Base-by-base conservation (phyloP, 108 stramenopile genomes). In the Parietichytrium sp. region DNA sequence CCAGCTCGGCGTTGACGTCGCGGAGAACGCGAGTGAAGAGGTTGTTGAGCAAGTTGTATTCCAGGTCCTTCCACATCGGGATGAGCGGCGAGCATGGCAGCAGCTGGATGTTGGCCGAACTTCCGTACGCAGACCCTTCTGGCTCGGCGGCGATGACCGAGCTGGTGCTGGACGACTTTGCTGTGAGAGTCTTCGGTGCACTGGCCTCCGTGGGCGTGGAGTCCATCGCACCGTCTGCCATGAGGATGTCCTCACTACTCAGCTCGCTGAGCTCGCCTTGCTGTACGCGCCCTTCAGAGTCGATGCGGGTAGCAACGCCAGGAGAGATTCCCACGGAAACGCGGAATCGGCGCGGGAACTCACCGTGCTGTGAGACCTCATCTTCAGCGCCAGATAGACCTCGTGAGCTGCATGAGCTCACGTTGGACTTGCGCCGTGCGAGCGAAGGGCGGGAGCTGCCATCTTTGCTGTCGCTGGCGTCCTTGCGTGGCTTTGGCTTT, bases 71-170 rank as follows among this genome's bases (percentile, higher is more conserved):
- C 61, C 61, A 72, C 10, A 72, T n/a, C 2, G 61, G 61, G 38
- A 72, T 42, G 38, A 72, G 42, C 29, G 61, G 61, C 1, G 61
- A 72, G 42, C 61, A 72, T 0, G 61, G 61, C 1, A 72, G 3
- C 38, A 72, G 61, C 3, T 72, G 61, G 42, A 72, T 72, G 61
- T 72, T 42, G 13, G 61, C 61, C 42, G 36, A 33, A 42, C 38
- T 45, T 33, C 61, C 61, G 61, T 72, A 72, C 42, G 61, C 61
- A 10, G 61, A 16, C 10, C 61, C 61, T n/a, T n/a, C n/a, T n/a
- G n/a, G n/a, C n/a, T n/a, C n/a, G n/a, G n/a, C n/a, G n/a, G n/a
- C n/a, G n/a, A n/a, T n/a, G n/a, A n/a, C n/a, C n/a, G n/a, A n/a
- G n/a, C n/a, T n/a, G n/a, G n/a, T n/a, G n/a, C n/a, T n/a, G n/a